Evolutionary conservation across 108 stramenopile genomes (phyloP), one percentile per base, ranked within the genome.

Genomic region (Skeletonema menzelii): DNA sequence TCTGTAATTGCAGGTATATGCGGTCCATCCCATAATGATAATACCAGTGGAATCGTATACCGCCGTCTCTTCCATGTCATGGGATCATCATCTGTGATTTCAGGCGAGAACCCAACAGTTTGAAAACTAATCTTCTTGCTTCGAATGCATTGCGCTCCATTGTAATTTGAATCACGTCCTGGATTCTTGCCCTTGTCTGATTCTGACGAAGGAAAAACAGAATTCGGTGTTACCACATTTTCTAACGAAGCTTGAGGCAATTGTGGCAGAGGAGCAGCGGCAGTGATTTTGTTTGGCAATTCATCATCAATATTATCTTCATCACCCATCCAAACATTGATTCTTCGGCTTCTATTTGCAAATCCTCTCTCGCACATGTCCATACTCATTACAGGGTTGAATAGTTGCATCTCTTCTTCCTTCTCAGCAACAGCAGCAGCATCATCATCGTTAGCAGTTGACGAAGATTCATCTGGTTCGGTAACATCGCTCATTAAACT

Each of bases 11-110:
- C 46, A 69, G 40, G 40, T 42, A 42, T 42, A 72, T 56, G 13
- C 6, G 86, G 88, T n/a, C 74, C 88, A 80, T 93, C 92, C 92
- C 92, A 93, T 20, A 93, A 66, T 47, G 76, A 74, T 67, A 93
- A 40, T 63, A 87, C 60, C 57, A 93, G 64, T 56, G 87, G 86
- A n/a, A 93, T 73, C 5, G 82, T 77, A 28, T 77, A 77, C 8
- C 64, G 44, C 20, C 76, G 60, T 55, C 75, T 64, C 31, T 34
- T 73, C 76, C 76, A 77, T 12, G 40, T n/a, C 12, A 37, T 58
- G 1, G 19, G 27, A 19, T 65, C 40, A 37, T 24, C 69, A 56
- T 72, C 70, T 20, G 1, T 42, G 13, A 59, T 24, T n/a, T 60
- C 30, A 34, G 59, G 76, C 24, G 71, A 60, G 46, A 42, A 73